Base-by-base conservation (phyloP, 2,329 filamentous ascomycete species). In the Neodidymelliopsis sp. region DNA sequence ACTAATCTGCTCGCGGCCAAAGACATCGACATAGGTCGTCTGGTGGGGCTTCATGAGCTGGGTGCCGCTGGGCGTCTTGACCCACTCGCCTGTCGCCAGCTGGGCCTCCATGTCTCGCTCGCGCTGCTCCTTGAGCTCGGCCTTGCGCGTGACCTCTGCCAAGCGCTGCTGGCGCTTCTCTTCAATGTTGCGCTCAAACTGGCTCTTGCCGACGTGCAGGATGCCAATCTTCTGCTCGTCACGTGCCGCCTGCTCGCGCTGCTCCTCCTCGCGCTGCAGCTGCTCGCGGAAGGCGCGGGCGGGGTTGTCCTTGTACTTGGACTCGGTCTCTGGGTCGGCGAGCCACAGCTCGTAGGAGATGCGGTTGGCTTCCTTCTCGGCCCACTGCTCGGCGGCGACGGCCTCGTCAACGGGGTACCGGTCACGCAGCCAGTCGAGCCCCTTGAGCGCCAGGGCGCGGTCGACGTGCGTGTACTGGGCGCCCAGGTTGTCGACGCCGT, bases 341-440 rank as follows among this genome's bases (percentile, higher is more conserved):
- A 71, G 57, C 68, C 69, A 69, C 4, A 74, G 53, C 52, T 73
- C 69, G 30, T 69, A 68, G 18, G 71, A 59, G n/a, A 74, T 69
- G 33, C 68, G 62, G 47, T 72, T 70, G 2, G 70, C 71, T 46
- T 74, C 72, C 30, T 58, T 64, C 54, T 72, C 68, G 6, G 71
- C 70, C 70, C 71, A 75, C 43, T 69, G 66, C 38, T 71, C 66
- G 8, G 73, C 73, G 11, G 72, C 71, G 2, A 66, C 63, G 36
- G 72, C 71, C 41, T 75, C 73, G 52, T 75, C 73, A 22, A 74
- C 60, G n/a, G 73, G 73, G 39, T 64, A 70, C 10, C 49, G 46
- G 5, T 69, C 53, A 11, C 73, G 68, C 35, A 75, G 57, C 64
- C 69, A 74, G 19, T 65, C 59, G 18, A 75, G 49, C 4, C 62